Conservation (phyloP, 495 filamentous ascomycete genomes). For the Annulohypoxylon nitens region DNA sequence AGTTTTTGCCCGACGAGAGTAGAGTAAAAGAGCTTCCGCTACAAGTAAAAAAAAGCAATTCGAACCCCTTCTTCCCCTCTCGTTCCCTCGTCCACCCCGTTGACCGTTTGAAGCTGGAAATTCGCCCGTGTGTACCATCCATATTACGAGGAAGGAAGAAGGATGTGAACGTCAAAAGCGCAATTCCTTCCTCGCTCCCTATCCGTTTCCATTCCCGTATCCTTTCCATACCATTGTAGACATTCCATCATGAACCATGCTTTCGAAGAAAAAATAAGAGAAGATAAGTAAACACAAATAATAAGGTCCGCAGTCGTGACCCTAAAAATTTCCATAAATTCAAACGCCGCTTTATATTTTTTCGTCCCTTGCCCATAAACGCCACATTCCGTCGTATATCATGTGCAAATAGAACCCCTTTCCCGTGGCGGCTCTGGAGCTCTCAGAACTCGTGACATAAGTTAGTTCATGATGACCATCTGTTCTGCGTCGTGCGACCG, state of each 20-base stretch:
- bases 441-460: slow-evolving; percentile 1
- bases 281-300: neutral
- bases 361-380: slow-evolving; percentile 39
- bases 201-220: slow-evolving; percentile 19
- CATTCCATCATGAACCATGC: slow-evolving; percentile 46
- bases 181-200: slow-evolving; percentile 2
- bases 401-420: slow-evolving; percentile 20
- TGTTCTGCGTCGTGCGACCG: slow-evolving; percentile 46
- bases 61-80: neutral
- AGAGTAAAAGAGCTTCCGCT: slow-evolving; percentile 1
- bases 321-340: slow-evolving; percentile 29
- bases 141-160: slow-evolving; percentile 35
- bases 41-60: neutral
- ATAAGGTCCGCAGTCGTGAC: neutral
- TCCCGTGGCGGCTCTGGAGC: neutral
- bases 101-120: neutral
- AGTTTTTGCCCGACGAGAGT: neutral
- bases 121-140: slow-evolving; percentile 18
- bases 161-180: slow-evolving; percentile 15
- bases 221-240: slow-evolving; percentile 18
- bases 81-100: neutral
- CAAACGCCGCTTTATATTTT: slow-evolving; percentile 47
- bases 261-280: slow-evolving; percentile 1
- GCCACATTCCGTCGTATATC: slow-evolving; percentile 47
- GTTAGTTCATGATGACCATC: slow-evolving; percentile 45